Evolutionary conservation across 805 yeast species (phyloP), one percentile per base, ranked within the genome.

Genomic region (Kodamaea kaohsiungensis): DNA sequence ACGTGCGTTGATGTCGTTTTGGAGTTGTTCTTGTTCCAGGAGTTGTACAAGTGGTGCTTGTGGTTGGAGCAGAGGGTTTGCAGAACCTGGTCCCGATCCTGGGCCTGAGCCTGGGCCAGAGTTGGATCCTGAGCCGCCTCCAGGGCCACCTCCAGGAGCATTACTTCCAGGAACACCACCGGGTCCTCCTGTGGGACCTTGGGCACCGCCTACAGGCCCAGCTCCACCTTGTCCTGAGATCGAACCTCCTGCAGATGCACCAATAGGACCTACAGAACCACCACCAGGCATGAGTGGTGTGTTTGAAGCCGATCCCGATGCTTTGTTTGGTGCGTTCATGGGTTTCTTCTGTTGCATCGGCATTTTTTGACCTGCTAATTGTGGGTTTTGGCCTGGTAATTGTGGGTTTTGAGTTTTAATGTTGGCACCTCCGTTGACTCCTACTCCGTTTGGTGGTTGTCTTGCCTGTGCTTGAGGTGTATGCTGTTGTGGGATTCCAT

Each of bases 1-100:
- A 48, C 70, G 66, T 7, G 72, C 64, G 53, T 73, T 69, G 15
- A 70, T 46, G 49, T 72, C 75, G 46, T 63, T 66, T 43, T 69
- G 62, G 22, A 56, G 19, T 38, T 58, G 57, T 45, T 57, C 58
- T 42, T 53, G 58, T 30, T 50, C 53, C 39, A 16, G 38, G 25
- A 47, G 17, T 27, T 40, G 42, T 16, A 43, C 35, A 22, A 22
- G 25, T 3, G 49, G 27, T 22, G 19, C 38, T 17, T 46, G 53
- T n/a, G 45, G 38, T 19, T 33, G 35, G 33, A 30, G 37, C 19
- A 19, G 45, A 10, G 45, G 27, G n/a, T 33, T 33, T 7, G 46
- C 46, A 7, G 51, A 17, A 17, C n/a, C 35, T 13, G 51, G 46
- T 19, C 25, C 51, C 8, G 51, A 17, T 16, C 46, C 25, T 5